Evolutionary conservation across 768 basidiomycete genomes (phyloP).

Genomic region (Hygrocybe coccinea): DNA sequence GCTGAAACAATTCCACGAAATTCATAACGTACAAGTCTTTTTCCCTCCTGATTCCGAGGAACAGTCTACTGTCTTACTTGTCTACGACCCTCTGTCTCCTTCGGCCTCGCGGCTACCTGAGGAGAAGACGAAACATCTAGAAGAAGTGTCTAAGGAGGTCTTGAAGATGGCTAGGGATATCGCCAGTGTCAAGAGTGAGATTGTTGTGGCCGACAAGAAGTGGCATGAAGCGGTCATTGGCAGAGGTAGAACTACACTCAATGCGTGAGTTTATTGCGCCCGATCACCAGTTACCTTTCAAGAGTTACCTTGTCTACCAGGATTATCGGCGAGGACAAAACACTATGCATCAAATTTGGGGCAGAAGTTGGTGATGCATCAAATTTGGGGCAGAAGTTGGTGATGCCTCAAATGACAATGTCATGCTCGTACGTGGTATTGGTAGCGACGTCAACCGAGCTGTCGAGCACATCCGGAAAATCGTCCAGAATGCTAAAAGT

Average conservation of each 20-base stretch:
- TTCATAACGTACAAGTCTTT: slow-evolving; percentile 77
- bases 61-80: slow-evolving; percentile 69
- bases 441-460: slow-evolving; percentile 83
- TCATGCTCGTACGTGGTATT: slow-evolving; percentile 81
- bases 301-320: slow-evolving; percentile 31
- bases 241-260: slow-evolving; percentile 74
- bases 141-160: slow-evolving; percentile 75
- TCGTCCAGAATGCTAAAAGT: slow-evolving; percentile 91
- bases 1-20: slow-evolving; percentile 76
- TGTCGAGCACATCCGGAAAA: slow-evolving; percentile 72
- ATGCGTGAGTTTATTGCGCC: slow-evolving; percentile 53
- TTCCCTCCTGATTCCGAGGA: slow-evolving; percentile 83
- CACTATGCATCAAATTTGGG: slow-evolving; percentile 84
- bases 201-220: slow-evolving; percentile 73
- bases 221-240: slow-evolving; percentile 91
- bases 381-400: slow-evolving; percentile 75
- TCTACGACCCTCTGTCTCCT: slow-evolving; percentile 72
- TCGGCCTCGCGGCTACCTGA: slow-evolving; percentile 60
- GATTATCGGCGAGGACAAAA: slow-evolving; percentile 88
- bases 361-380: slow-evolving; percentile 57
- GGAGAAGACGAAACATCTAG: slow-evolving; percentile 70
- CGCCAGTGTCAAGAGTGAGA: slow-evolving; percentile 82
- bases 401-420: slow-evolving; percentile 56
- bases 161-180: slow-evolving; percentile 75
- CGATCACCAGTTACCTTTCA: not conserved